phyloP scores from a whole-genome alignment of 208 protist species.

The Leishmania aethiopica region DNA sequence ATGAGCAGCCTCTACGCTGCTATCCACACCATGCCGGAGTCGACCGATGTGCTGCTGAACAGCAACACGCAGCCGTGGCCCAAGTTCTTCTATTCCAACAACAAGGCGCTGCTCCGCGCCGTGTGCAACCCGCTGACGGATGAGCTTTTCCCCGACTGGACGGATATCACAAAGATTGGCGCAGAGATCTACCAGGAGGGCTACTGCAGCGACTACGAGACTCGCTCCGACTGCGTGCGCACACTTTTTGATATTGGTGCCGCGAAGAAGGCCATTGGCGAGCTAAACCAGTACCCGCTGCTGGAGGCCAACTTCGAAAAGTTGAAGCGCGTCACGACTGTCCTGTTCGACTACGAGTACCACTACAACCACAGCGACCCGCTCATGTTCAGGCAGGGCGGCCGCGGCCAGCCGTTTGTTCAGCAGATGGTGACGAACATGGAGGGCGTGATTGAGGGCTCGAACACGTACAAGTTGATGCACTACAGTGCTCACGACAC shows the following conservation, averaged over 20 bases:
- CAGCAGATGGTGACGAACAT: conserved; percentile 55
- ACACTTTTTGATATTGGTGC: conserved; percentile 56
- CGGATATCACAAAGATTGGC: conserved; percentile 40
- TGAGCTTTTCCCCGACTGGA: conserved; percentile 38
- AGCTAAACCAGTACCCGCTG: conserved; percentile 27
- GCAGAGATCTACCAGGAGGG: conserved; percentile 48
- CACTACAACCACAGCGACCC: conserved; percentile 45
- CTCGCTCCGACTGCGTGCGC: conserved; percentile 44
- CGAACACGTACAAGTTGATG: conserved; percentile 51
- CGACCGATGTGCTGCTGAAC: conserved; percentile 43
- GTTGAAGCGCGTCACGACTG: conserved; percentile 33
- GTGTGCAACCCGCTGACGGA: conserved; percentile 45
- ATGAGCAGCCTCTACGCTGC: conserved; percentile 41
- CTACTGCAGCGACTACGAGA: conserved; percentile 45
- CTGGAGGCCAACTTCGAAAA: conserved; percentile 40
- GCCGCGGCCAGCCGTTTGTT: conserved; percentile 46
- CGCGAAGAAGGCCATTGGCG: conserved; percentile 34
- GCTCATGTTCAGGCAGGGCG: conserved; percentile 42
- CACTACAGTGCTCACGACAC: conserved; percentile 73
- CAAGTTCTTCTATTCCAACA: conserved; percentile 28
- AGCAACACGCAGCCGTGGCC: conserved; percentile 32
- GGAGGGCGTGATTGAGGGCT: conserved; percentile 25
- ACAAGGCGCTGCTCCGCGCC: conserved; percentile 28
- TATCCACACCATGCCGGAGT: conserved; percentile 43
- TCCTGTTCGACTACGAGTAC: conserved; percentile 34